These are phyloP conservation scores for Uncinocarpus reesii DNA, from an alignment of 2,329 filamentous ascomycete genomes.

Conservation along the genomic window DNA sequence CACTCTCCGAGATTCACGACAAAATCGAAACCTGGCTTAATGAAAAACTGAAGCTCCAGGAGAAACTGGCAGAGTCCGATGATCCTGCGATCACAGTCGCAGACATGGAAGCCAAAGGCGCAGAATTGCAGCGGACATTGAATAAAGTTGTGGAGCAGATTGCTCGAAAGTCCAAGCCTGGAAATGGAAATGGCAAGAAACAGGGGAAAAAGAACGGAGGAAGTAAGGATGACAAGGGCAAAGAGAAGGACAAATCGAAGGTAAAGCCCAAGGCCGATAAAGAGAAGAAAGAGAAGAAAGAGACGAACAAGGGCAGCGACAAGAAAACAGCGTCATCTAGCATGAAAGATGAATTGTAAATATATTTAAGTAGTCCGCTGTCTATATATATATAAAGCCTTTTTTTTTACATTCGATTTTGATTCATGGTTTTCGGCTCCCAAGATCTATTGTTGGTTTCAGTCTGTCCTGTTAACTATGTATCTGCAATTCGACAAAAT, in stretches of 20 bases:
- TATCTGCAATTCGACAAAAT: too few species aligned
- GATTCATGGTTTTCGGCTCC: too few species aligned
- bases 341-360: conserved; percentile 17
- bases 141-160: conserved; percentile 62
- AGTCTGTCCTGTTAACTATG: too few species aligned
- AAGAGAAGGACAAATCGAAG: conserved; percentile 20
- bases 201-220: conserved; percentile 19
- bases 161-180: conserved; percentile 24
- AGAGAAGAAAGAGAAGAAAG: conserved; percentile 27
- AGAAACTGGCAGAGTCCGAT: conserved; percentile 56
- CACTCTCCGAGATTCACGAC: conserved; percentile 53
- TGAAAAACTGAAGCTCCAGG: conserved; percentile 59
- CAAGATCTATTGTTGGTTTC: too few species aligned
- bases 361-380: neutral
- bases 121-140: conserved; percentile 59
- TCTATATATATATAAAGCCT: neutral
- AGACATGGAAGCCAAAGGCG: conserved; percentile 59
- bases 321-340: conserved; percentile 4
- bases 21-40: conserved; percentile 63
- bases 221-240: conserved; percentile 24
- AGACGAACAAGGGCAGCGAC: conserved; percentile 7
- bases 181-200: conserved; percentile 20
- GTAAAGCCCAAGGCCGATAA: conserved; percentile 20
- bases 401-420: too few species aligned
- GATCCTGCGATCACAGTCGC: conserved; percentile 64